Conservation (phyloP, 148 eudicot genomes). For the Gaultheria prostrata region DNA sequence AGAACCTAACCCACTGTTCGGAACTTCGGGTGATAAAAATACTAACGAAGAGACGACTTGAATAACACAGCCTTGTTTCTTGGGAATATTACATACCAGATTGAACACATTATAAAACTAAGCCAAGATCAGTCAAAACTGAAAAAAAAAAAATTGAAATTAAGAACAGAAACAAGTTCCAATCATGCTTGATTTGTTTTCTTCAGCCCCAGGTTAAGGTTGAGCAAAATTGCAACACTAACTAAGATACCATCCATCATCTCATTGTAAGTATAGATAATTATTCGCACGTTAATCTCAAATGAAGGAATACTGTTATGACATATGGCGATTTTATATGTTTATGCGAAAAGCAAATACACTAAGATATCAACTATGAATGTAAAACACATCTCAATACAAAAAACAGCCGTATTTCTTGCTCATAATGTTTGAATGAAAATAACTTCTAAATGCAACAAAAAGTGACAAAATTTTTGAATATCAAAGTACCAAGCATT, state of each 20-base stretch:
- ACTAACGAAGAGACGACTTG: not conserved
- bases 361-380: not conserved
- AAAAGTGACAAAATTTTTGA: not conserved
- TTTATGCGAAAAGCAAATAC: not conserved
- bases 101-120: not conserved
- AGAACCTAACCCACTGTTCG: not conserved
- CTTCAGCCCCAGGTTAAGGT: not conserved
- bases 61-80: not conserved
- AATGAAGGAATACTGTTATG: not conserved
- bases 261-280: not conserved
- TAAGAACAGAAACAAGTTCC: not conserved
- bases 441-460: not conserved
- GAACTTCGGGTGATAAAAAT: not conserved
- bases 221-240: not conserved
- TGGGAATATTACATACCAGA: not conserved
- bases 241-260: not conserved
- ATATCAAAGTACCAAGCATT: not conserved
- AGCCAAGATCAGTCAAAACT: not conserved
- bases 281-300: not conserved
- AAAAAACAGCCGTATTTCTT: not conserved
- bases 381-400: not conserved
- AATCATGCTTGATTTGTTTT: not conserved
- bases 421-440: slow-evolving; percentile 1
- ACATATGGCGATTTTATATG: not conserved
- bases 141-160: not conserved